Percentiles rank a stretch among this genome's conserved stretches.
Evolutionary conservation across 164 flowering plant genomes (phyloP).

Genomic region (Vitis riparia): DNA sequence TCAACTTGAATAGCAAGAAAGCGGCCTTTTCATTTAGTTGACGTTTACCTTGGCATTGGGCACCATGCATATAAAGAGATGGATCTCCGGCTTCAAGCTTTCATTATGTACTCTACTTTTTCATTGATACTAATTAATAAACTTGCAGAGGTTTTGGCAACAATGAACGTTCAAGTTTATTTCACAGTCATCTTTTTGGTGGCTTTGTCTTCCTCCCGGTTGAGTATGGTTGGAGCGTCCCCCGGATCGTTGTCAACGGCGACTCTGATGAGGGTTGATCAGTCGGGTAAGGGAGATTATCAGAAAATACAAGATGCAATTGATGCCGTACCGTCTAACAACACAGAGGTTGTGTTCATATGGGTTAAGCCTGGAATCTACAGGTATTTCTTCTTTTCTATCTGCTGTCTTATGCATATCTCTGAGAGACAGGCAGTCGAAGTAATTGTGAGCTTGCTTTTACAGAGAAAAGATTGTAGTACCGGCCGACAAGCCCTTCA

Average conservation of each 20-base stretch:
- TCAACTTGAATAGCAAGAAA: constrained; percentile 4
- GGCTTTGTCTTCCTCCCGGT: constrained; percentile 15
- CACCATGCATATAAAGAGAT: too few relatives aligned
- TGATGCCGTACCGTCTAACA: constrained; percentile 49
- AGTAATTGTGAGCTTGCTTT: constrained; percentile 26
- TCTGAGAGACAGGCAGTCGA: too few relatives aligned
- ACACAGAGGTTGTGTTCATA: constrained; percentile 34
- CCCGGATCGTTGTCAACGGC: constrained; percentile 32
- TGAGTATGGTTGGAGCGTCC: not conserved
- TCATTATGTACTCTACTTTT: too few relatives aligned
- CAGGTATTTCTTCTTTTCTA: constrained; percentile 22
- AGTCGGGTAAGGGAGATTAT: constrained; percentile 54
- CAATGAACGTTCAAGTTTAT: not conserved
- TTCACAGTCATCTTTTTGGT: not conserved
- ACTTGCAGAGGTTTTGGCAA: not conserved
- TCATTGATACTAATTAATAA: too few relatives aligned
- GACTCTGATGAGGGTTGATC: constrained; percentile 36
- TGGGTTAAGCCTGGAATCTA: constrained; percentile 55
- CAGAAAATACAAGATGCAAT: constrained; percentile 60
- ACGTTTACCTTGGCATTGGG: not conserved
- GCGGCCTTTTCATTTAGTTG: not conserved
- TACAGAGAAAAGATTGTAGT: constrained; percentile 54
- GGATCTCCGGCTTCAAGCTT: too few relatives aligned
- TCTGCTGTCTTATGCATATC: too few relatives aligned
- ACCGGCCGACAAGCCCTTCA: constrained; percentile 53